Percentiles rank a stretch among this genome's conserved stretches.
Conservation (phyloP, 2,329 filamentous ascomycete species). For the Aspergillus pseudotamarii region DNA sequence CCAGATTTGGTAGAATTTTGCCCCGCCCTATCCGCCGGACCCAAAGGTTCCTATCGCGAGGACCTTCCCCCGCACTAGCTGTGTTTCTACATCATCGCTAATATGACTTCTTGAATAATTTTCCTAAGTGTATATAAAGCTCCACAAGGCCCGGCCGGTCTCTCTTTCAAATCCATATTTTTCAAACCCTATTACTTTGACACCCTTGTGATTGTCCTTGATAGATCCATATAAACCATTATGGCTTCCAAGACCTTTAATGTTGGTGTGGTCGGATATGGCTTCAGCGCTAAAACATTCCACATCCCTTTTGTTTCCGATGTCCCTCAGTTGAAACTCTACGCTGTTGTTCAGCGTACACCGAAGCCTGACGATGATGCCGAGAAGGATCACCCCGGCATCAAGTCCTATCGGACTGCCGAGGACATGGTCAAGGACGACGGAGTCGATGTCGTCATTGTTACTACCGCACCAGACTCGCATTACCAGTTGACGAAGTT, state of each 20-base stretch:
- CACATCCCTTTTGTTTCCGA: constrained; percentile 77
- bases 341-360: constrained; percentile 75
- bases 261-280: constrained; percentile 63
- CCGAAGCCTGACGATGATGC: constrained; percentile 68
- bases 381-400: constrained; percentile 65
- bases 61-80: constrained; percentile 38
- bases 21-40: constrained; percentile 24
- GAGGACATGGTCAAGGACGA: constrained; percentile 67
- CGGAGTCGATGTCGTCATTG: constrained; percentile 68
- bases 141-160: not conserved
- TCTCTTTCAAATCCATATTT: constrained; percentile 24
- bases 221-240: not conserved
- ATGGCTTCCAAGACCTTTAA: constrained; percentile 55
- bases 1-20: constrained; percentile 5
- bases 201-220: not conserved
- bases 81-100: constrained; percentile 9
- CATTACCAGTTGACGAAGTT: constrained; percentile 68
- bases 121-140: constrained; percentile 11
- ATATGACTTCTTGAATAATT: not conserved
- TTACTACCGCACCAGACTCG: constrained; percentile 71
- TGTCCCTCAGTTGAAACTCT: constrained; percentile 66
- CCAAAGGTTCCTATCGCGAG: constrained; percentile 44
- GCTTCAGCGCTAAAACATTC: constrained; percentile 74
- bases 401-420: constrained; percentile 65
- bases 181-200: not conserved